Evolutionary conservation across 805 yeast species (phyloP).

Genomic region (Ogataea kodamae): DNA sequence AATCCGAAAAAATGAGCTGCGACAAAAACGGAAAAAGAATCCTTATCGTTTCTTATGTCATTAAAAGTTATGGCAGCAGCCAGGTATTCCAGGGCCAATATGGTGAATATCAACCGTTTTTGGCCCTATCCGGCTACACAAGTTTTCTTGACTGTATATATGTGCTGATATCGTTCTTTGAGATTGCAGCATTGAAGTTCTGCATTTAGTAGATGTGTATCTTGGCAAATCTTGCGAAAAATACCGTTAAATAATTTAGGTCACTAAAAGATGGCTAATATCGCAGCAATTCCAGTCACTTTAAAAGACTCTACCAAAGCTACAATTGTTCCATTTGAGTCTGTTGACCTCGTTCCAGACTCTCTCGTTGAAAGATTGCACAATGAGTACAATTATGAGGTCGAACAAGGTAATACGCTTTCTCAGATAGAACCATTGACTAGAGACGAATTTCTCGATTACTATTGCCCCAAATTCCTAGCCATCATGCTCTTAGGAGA

Average conservation of each 20-base stretch:
- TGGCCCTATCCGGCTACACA: too few relatives aligned
- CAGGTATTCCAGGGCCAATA: too few relatives aligned
- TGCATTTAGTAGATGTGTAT: too few relatives aligned
- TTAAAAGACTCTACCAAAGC: constrained; percentile 31
- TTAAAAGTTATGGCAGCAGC: too few relatives aligned
- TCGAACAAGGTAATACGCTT: constrained; percentile 73
- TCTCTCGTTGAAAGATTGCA: constrained; percentile 44
- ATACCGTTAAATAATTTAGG: too few relatives aligned
- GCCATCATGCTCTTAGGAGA: constrained; percentile 56
- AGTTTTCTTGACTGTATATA: too few relatives aligned
- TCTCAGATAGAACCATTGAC: constrained; percentile 48
- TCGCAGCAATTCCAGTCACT: constrained; percentile 13
- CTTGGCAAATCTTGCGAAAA: too few relatives aligned
- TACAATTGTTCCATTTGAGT: constrained; percentile 60
- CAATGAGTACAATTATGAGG: constrained; percentile 57
- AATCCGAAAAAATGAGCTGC: constrained; percentile 8
- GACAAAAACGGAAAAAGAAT: constrained; percentile 7
- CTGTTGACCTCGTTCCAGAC: constrained; percentile 45
- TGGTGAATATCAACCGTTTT: too few relatives aligned
- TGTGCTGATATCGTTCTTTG: too few relatives aligned
- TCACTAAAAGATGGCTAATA: too few relatives aligned
- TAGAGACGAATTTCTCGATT: constrained; percentile 50
- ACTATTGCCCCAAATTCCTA: constrained; percentile 67
- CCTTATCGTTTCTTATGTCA: constrained; percentile 8
- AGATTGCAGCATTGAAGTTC: too few relatives aligned